Percentiles rank a stretch among this genome's conserved stretches.
phyloP scores from a whole-genome alignment of 768 basidiomycete species.

The Baorangia bicolor region DNA sequence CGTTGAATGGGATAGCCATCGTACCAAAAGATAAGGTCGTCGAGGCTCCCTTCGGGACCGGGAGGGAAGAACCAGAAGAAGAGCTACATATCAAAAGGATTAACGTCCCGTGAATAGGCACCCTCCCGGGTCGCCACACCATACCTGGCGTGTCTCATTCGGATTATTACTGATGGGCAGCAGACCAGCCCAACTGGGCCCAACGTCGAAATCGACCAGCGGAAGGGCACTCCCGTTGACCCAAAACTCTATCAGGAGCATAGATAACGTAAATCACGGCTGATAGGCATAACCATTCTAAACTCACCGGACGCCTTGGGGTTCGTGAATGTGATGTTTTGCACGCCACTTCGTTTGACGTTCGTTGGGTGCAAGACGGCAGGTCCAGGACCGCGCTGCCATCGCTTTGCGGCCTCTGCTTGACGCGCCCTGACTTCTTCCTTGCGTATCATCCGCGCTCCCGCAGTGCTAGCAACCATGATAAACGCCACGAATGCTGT shows the following conservation, averaged over 20 bases:
- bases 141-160: slow-evolving; percentile 68
- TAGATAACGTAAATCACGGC: not conserved
- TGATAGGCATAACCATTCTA: not conserved
- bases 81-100: slow-evolving; percentile 41
- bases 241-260: slow-evolving; percentile 52
- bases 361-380: not conserved
- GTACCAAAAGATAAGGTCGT: slow-evolving; percentile 77
- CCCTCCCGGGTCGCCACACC: not conserved
- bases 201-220: slow-evolving; percentile 68
- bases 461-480: not conserved
- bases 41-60: slow-evolving; percentile 64
- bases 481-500: slow-evolving; percentile 10
- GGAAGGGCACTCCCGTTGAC: slow-evolving; percentile 68
- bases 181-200: slow-evolving; percentile 74
- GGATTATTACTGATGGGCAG: slow-evolving; percentile 61
- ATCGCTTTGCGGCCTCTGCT: slow-evolving; percentile 47
- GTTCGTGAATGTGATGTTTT: slow-evolving; percentile 72
- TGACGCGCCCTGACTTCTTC: slow-evolving; percentile 46
- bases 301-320: slow-evolving; percentile 56
- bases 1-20: not conserved
- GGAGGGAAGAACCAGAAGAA: slow-evolving; percentile 89
- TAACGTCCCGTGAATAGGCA: not conserved
- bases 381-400: slow-evolving; percentile 11
- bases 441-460: slow-evolving; percentile 33
- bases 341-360: slow-evolving; percentile 27